Conservation (phyloP, 1,284 basidiomycete species). For the Porodaedalea pini region DNA sequence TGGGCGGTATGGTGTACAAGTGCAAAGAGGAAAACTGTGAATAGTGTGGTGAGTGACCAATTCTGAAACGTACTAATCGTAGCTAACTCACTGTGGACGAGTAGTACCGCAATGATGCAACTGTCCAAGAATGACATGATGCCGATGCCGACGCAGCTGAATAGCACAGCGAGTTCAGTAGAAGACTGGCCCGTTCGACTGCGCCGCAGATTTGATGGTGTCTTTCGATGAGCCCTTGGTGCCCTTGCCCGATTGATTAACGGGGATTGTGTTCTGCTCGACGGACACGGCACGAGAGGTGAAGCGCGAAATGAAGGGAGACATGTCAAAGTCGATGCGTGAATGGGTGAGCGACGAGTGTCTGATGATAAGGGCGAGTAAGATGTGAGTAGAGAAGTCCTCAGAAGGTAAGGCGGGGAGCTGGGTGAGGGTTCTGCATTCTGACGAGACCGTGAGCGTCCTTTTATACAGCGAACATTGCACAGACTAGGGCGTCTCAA, state of each 20-base stretch:
- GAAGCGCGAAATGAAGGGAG: constrained; percentile 2
- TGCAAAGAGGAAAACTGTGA: constrained; percentile 4
- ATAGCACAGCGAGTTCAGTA: neutral
- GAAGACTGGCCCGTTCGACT: constrained; percentile 17
- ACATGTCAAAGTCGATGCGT: constrained; percentile 1
- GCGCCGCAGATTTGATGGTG: constrained; percentile 14
- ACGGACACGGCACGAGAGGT: constrained; percentile 8
- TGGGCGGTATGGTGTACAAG: constrained; percentile 6
- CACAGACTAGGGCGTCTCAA: neutral
- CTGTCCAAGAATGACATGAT: constrained; percentile 4
- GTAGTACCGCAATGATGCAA: constrained; percentile 6
- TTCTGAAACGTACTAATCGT: neutral
- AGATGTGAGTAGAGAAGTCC: neutral
- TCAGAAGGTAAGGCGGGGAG: neutral
- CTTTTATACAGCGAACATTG: constrained; percentile 15
- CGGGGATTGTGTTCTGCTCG: constrained; percentile 12
- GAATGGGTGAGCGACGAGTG: neutral
- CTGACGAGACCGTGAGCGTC: neutral
- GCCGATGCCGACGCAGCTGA: neutral
- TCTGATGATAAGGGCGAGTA: neutral
- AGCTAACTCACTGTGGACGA: constrained; percentile 8
- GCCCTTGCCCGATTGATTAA: constrained; percentile 10
- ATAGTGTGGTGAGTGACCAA: neutral
- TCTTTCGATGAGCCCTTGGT: constrained; percentile 11
- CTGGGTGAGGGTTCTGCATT: neutral